phyloP scores from a whole-genome alignment of 192 early-diverging fungal genomes.

The Entomortierella lignicola region DNA sequence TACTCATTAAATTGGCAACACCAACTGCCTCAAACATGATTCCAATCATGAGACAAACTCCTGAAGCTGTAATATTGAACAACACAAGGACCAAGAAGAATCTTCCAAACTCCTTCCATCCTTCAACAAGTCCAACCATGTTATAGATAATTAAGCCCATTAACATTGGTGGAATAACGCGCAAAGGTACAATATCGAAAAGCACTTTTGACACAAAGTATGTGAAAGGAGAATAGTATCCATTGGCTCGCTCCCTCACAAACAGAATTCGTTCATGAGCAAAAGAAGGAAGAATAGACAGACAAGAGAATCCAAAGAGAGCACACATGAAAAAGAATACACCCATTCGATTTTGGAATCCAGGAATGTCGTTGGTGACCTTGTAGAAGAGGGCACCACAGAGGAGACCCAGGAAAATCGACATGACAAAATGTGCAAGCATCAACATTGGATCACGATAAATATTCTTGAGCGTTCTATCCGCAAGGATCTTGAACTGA shows the following conservation, averaged over 20 bases:
- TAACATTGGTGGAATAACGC: constrained; percentile 82
- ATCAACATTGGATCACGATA: constrained; percentile 84
- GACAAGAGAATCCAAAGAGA: constrained; percentile 75
- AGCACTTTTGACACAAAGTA: constrained; percentile 77
- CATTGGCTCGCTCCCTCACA: constrained; percentile 75
- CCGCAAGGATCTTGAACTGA: constrained; percentile 79
- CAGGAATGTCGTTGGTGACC: constrained; percentile 69
- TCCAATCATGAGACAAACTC: constrained; percentile 77
- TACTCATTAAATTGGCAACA: constrained; percentile 79
- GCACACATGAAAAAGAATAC: constrained; percentile 79
- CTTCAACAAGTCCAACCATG: constrained; percentile 81
- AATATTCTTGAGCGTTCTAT: constrained; percentile 84
- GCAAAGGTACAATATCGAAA: constrained; percentile 80
- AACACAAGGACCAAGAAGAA: constrained; percentile 81
- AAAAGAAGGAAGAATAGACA: constrained; percentile 74
- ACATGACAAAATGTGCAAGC: constrained; percentile 77
- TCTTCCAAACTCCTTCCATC: constrained; percentile 66
- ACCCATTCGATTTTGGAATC: constrained; percentile 82
- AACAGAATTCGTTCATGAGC: constrained; percentile 71
- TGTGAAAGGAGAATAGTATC: constrained; percentile 73
- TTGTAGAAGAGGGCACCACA: constrained; percentile 73
- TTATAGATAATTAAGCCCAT: constrained; percentile 83
- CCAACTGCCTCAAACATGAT: constrained; percentile 74
- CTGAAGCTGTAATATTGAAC: constrained; percentile 81
- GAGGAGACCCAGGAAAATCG: constrained; percentile 72